phyloP scores from a whole-genome alignment of 306 rosid genomes.

The Quercus robur region DNA sequence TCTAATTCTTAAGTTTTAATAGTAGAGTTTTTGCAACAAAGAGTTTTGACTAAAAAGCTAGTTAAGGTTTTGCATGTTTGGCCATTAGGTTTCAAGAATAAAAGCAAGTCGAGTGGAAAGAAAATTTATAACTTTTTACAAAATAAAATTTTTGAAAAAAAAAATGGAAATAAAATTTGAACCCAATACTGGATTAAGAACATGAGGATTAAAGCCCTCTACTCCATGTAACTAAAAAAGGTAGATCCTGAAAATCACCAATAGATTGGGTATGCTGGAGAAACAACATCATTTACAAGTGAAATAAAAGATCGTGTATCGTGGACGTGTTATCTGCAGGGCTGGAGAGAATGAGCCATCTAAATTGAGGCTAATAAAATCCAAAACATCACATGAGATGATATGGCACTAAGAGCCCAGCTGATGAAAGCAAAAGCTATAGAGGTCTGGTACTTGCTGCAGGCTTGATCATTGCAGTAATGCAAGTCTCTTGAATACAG shows the following conservation, averaged over 20 bases:
- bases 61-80: not conserved
- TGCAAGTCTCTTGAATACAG: slow-evolving; percentile 54
- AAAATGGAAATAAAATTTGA: not conserved
- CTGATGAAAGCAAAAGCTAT: slow-evolving; percentile 76
- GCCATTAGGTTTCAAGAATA: not conserved
- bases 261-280: slow-evolving; percentile 5
- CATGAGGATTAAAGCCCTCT: not conserved
- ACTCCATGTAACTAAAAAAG: slow-evolving; percentile 3
- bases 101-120: not conserved
- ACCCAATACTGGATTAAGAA: not conserved
- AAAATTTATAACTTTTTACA: too few species aligned
- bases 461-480: slow-evolving; percentile 39
- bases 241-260: slow-evolving; percentile 5
- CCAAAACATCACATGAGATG: slow-evolving; percentile 95
- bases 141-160: too few species aligned
- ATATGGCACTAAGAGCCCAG: slow-evolving; percentile 73
- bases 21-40: too few species aligned
- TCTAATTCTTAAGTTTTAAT: too few species aligned
- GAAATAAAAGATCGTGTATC: slow-evolving; percentile 22
- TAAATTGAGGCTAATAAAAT: slow-evolving; percentile 66
- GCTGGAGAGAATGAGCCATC: slow-evolving; percentile 25
- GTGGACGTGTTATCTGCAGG: slow-evolving; percentile 14
- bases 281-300: slow-evolving; percentile 36
- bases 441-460: slow-evolving; percentile 61
- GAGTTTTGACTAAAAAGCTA: too few species aligned